Evolutionary conservation across 2,329 filamentous ascomycete species (phyloP), one percentile per base, ranked within the genome.

Genomic region (Ampelomyces quisqualis): DNA sequence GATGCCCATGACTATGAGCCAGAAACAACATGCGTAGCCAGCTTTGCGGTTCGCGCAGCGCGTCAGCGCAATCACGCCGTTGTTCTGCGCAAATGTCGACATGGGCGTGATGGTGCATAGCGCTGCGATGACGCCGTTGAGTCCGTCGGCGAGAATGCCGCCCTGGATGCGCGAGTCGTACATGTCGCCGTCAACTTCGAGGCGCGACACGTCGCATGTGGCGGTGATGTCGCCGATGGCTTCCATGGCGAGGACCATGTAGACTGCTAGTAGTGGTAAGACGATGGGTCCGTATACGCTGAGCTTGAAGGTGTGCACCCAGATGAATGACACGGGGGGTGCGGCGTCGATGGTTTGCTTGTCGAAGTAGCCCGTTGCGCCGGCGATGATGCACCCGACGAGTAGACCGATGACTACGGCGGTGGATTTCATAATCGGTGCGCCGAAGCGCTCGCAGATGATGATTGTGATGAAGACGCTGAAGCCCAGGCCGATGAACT

Each of bases 371-470:
- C 86, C 87, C 36, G 78, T 83, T 1, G 86, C 87, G 0, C 77
- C 87, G 8, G 85, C 86, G 46, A 93, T 86, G 57, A 90, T 85
- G 68, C 87, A 90, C 31, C 88, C 88, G 1, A 84, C 75, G 0
- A 89, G 76, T 4, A 90, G 75, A 10, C 88, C 87, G 40, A 89
- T 75, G 28, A 90, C 80, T 21, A 91, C 86, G 10, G 84, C 82
- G 6, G 81, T 85, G 2, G 82, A 87, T 63, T 90, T 90, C 85
- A 93, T 90, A 51, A 93, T 85, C 0, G 88, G 88, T 0, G 86
- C 79, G 1, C 88, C 88, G 55, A 90, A 90, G 8, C 86, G 80
- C 67, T 93, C 88, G 62, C 85, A 88, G 9, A 91, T 62, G 45
- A 93, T 84, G 60, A 93, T 91, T 19, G 84, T 86, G 30, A 85